Conservation (phyloP, 148 eudicot genomes). For the Amaranthus cruentus region DNA sequence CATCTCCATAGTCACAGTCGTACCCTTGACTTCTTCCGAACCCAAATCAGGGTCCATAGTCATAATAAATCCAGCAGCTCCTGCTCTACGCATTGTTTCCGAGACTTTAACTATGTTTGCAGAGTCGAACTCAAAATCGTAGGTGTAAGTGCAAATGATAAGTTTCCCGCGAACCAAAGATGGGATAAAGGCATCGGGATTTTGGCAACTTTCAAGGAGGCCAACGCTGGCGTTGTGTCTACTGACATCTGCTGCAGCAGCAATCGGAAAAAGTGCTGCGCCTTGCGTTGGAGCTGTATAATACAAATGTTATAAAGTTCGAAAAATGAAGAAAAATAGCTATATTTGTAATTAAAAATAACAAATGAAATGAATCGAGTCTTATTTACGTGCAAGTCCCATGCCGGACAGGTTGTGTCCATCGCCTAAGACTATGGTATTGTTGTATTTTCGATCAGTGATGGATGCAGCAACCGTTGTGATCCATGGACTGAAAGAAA, state of each 20-base stretch:
- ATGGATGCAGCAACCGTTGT: conserved; percentile 59
- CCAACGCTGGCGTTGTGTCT: conserved; percentile 35
- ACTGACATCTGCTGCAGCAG: conserved; percentile 61
- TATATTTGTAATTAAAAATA: not conserved
- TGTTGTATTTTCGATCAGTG: conserved; percentile 54
- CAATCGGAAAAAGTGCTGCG: conserved; percentile 39
- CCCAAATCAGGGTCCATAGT: conserved; percentile 60
- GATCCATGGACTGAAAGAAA: conserved; percentile 75
- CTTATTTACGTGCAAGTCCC: conserved; percentile 54
- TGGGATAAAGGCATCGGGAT: conserved; percentile 38
- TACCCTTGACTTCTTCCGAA: conserved; percentile 52
- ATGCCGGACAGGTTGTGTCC: conserved; percentile 48
- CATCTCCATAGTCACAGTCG: conserved; percentile 41
- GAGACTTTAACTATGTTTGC: conserved; percentile 53
- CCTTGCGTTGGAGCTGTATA: conserved; percentile 53
- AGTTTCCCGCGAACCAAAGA: conserved; percentile 50
- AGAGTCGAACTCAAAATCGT: conserved; percentile 49
- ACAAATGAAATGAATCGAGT: conserved; percentile 3
- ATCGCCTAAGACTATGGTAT: conserved; percentile 40
- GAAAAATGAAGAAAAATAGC: not conserved
- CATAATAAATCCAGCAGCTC: conserved; percentile 64
- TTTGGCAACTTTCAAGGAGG: conserved; percentile 52
- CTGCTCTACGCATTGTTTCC: conserved; percentile 38
- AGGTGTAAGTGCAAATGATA: conserved; percentile 58
- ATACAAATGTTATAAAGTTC: not conserved